Percentiles rank a stretch among this genome's conserved stretches.
Evolutionary conservation across 805 yeast genomes (phyloP).

Genomic region (Wickerhamomyces bovis): DNA sequence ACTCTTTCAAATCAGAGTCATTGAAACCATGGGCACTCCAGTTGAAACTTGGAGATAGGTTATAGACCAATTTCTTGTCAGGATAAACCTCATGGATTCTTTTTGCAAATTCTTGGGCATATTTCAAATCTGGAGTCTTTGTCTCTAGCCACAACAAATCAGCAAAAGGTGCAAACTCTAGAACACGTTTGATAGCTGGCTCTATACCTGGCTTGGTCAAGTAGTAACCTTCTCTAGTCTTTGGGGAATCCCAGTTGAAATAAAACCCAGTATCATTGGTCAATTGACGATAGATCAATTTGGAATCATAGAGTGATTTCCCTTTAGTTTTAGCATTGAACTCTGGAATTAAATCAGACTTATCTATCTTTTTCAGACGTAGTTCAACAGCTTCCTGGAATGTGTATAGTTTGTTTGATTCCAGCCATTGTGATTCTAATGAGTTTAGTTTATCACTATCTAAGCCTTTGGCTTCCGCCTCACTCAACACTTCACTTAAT

Average conservation of each 20-base stretch:
- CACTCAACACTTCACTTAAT: constrained; percentile 37
- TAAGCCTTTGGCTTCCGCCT: constrained; percentile 37
- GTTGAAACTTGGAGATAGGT: constrained; percentile 55
- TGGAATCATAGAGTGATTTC: constrained; percentile 14
- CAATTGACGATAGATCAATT: constrained; percentile 18
- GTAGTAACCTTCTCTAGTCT: constrained; percentile 53
- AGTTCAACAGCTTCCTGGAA: constrained; percentile 44
- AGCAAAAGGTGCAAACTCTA: constrained; percentile 51
- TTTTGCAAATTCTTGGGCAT: constrained; percentile 27
- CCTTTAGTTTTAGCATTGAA: constrained; percentile 16
- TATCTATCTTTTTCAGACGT: constrained; percentile 18
- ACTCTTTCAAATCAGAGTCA: constrained; percentile 38
- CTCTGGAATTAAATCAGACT: constrained; percentile 22
- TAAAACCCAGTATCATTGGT: constrained; percentile 6
- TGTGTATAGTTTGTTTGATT: constrained; percentile 35
- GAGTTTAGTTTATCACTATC: constrained; percentile 28
- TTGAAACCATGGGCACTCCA: constrained; percentile 54
- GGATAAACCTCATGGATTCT: constrained; percentile 43
- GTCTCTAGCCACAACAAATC: constrained; percentile 62
- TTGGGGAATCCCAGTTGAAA: constrained; percentile 57
- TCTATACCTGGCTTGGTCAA: constrained; percentile 44
- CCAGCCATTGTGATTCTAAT: constrained; percentile 44
- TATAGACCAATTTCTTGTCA: constrained; percentile 51
- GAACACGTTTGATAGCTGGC: constrained; percentile 47
- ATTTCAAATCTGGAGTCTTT: constrained; percentile 48